Evolutionary conservation across 225 moss, liverwort and hornwort species (phyloP), one percentile per base, ranked within the genome.

Genomic region (Neckera pumila): DNA sequence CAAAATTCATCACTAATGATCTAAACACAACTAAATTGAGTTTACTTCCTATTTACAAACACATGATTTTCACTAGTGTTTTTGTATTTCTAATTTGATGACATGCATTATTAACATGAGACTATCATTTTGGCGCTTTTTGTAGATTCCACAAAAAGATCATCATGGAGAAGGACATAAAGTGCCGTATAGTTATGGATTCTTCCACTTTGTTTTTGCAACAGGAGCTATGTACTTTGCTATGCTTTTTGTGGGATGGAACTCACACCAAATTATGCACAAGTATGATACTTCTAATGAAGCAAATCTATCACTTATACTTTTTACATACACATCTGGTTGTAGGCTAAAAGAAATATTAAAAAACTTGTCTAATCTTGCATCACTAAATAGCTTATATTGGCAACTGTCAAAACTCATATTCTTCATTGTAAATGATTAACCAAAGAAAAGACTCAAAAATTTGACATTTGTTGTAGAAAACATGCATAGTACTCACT

Each of bases 161-260:
- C 72, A 36, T 53, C 27, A 12, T 82, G 87, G 80, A 38, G 89
- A 72, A 43, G 90, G 89, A n/a, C 11, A 74, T 8, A 89, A 87
- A 36, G 92, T 95, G 64, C 93, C 93, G 17, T 95, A 95, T 26
- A 91, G 81, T 73, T 97, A 97, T 73, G 95, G 95, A 14, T 93
- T 95, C 86, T 97, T 95, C 82, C 93, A 97, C 85, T 97, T 97
- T 42, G 93, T 97, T 7, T 97, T 94, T 88, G 93, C 95, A 34
- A 94, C 89, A 84, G 95, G 94, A 70, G 89, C 95, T 18, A 97
- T 95, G 94, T 95, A 97, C 86, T 95, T 96, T 73, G 97, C 97
- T 58, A 96, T 95, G 95, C 89, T 96, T 53, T 95, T 97, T 81
- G 89, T 97, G 31, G 95, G 94, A 59, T 97, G 96, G 96, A 96